Evolutionary conservation across 2,329 filamentous ascomycete genomes (phyloP), one percentile per base, ranked within the genome.

Genomic region (Alternaria sp.): DNA sequence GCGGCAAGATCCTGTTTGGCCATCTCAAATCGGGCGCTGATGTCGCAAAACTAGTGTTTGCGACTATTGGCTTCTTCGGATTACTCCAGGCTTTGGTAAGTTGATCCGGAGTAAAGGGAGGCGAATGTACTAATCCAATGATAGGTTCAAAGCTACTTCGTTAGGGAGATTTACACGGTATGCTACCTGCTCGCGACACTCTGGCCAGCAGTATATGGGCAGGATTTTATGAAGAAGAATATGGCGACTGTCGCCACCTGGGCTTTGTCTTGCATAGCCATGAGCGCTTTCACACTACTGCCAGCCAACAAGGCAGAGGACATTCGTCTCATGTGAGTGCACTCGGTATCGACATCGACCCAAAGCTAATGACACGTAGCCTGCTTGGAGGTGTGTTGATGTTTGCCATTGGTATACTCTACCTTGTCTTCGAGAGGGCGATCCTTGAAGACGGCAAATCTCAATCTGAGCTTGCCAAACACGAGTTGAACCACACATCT

Each of bases 281-380:
- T 98, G 93, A 95, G 94, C 76, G 85, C 87, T 3, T 99, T 99
- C 74, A 99, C 95, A 0, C 80, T 98, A 14, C 83, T 99, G 2
- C 91, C 92, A 1, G 95, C 92, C 2, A 90, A 92, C 78, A 99
- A 98, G 78, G 82, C 88, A 1, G 96, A 99, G 75, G 87, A 91
- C 69, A 76, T 93, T 4, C 85, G 83, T 57, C 83, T 92, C 27
- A 93, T 97, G 90, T 94, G 82, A 75, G 86, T 64, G 16, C n/a
- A 18, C 16, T 18, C 16, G 12, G 16, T 30, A 2, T 18, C 5
- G 9, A 5, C 1, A 34, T 20, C 2, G 28, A 30, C 16, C 3
- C 9, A 3, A 4, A 16, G 32, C 63, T 73, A 48, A 74, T 41
- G n/a, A 32, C 7, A 0, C 22, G 2, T 61, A 94, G 92, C 68